Evolutionary conservation across 805 yeast genomes (phyloP), one percentile per base, ranked within the genome.

Genomic region (Tetrapisispora namnaoensis): DNA sequence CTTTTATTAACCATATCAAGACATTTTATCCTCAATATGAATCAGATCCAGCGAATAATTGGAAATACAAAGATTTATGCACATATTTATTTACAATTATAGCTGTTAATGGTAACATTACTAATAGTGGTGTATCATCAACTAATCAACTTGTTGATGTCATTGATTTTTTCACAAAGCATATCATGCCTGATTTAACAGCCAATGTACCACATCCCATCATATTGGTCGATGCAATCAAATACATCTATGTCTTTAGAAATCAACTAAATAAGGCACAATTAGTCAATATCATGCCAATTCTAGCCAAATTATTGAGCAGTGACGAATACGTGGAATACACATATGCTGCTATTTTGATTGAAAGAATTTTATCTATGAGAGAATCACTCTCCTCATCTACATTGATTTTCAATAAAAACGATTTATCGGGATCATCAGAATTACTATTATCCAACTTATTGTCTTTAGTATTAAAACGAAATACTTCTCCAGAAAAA

Each of bases 341-440:
- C 66, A 90, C 99, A 0, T 93, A 90, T 61, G 81, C 98, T 1
- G 90, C 99, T 1, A 83, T 93, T 49, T 89, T 98, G 1, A 80
- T 91, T 52, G 99, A 93, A 65, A 82, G 87, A 57, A 80, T 93
- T 46, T 72, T 93, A 47, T 79, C 95, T 1, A 78, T 91, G 65
- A 79, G 93, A 53, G 79, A 78, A 56, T 59, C 67, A 2, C 57
- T 60, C 21, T 67, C 75, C n/a, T 73, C 78, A 43, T 72, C 76
- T 42, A 69, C 66, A 13, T 74, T 80, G 21, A 72, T 91, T 51
- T 89, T 93, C 62, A 75, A 72, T 57, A 87, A 87, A 62, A 59
- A 63, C 10, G 99, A 93, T 66, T 72, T 95, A 21, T 74, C 79
- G 32, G 77, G 82, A 2, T 75, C 82, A 46, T 73, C 79, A 1